Conservation (phyloP, 2,329 filamentous ascomycete species). For the Lachnum nothofagi region DNA sequence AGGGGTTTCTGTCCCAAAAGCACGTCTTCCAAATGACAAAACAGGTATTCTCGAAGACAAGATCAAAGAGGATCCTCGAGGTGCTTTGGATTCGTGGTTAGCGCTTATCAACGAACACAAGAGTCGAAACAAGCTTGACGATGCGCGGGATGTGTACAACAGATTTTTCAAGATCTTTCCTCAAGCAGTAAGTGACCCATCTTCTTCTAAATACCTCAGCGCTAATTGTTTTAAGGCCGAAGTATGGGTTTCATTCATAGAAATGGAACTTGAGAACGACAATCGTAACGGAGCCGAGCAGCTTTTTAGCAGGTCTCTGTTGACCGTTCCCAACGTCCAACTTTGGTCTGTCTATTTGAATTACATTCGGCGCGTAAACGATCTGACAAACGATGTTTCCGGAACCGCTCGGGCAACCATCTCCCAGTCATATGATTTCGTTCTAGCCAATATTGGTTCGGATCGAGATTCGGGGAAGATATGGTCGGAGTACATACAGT, state of each 20-base stretch:
- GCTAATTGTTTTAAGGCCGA: conserved; percentile 63
- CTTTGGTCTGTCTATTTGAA: conserved; percentile 93
- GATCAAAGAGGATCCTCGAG: conserved; percentile 85
- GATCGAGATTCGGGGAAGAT: conserved; percentile 85
- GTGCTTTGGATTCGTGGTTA: conserved; percentile 89
- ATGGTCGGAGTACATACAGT: conserved; percentile 93
- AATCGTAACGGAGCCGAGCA: conserved; percentile 75
- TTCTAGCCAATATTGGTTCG: conserved; percentile 81
- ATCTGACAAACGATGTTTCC: conserved; percentile 71
- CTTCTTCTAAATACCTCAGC: conserved; percentile 4
- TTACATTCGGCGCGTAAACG: conserved; percentile 88
- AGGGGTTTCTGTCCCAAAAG: conserved; percentile 29
- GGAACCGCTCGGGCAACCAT: conserved; percentile 75
- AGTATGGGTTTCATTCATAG: conserved; percentile 82
- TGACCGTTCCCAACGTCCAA: conserved; percentile 73
- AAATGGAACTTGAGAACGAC: conserved; percentile 83
- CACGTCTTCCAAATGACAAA: conserved; percentile 34
- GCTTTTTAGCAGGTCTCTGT: conserved; percentile 75
- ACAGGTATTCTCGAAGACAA: conserved; percentile 67
- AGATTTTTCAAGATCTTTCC: conserved; percentile 86
- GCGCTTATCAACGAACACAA: conserved; percentile 80
- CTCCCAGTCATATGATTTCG: conserved; percentile 84
- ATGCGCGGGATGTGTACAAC: conserved; percentile 74
- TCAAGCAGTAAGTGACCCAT: conserved; percentile 66
- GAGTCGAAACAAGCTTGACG: conserved; percentile 74